Evolutionary conservation across 73 alveolate genomes (phyloP), one percentile per base, ranked within the genome.

Genomic region (Symbiodinium natans): DNA sequence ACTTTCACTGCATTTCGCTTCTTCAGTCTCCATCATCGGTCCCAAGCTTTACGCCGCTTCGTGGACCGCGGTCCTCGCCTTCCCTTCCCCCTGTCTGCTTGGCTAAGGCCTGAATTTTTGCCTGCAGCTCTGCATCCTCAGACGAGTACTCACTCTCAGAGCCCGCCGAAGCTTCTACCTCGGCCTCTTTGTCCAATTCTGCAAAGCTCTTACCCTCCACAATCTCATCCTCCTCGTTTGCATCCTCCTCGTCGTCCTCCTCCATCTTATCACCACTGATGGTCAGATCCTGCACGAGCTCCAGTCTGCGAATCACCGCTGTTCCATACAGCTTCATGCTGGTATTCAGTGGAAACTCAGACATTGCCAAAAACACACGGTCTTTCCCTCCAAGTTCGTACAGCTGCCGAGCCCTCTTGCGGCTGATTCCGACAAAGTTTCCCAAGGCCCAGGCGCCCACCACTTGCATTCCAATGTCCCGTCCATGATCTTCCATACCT

Each of bases 381-480:
- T 88, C 95, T 33, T 88, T 88, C 7, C 95, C 95, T 6, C 95
- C 95, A 54, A 88, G 80, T 86, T 88, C 95, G 27, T 39, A 88
- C 52, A 88, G 95, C 43, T 88, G 86, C 41, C 95, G 85, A 25
- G 95, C 95, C 10, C 95, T 85, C 42, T 88, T 88, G 38, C 73
- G 95, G 33, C 86, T 63, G 46, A 88, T 27, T n/a, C 95, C 95
- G n/a, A 63, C 95, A 48, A 88, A 88, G 43, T 63, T 63, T 29
- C 80, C 41, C 95, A 88, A 39, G n/a, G 86, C 85, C 95, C 95
- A 88, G 19, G 86, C 33, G 46, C 95, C 95, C 23, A 88, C 31
- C 7, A 39, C 95, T 36, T 75, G 86, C 17, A 86, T 84, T 2
- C 68, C 94, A 15, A 56, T 84, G n/a, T 86, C 94, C 11, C 95